Base-by-base conservation (phyloP, 805 yeast genomes). In the Danielozyma ontarioensis region DNA sequence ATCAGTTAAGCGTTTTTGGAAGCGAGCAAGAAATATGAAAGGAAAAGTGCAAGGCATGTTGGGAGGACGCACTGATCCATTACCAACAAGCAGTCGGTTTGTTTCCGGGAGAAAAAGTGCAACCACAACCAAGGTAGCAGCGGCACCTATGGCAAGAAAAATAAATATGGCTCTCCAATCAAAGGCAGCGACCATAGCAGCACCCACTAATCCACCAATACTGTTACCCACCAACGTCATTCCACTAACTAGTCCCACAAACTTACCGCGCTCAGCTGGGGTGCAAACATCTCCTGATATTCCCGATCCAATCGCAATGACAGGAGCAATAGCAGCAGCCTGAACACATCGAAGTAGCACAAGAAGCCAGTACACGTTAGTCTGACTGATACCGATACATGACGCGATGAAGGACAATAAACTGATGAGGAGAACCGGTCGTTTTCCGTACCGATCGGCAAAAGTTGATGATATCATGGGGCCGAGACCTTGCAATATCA, bases 131-230 rank as follows among this genome's bases (percentile, higher is more conserved):
- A 69, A 39, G 3, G 75, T 63, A 2, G 55, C 37, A 3, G 80
- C 80, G 19, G 81, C 73, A 7, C 82, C 76, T 17, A 82, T 78
- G 1, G 83, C 77, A 32, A 83, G 56, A 41, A 87, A 83, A 77
- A 86, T 77, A 46, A 83, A 83, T n/a, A 80, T 73, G 0, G 87
- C 76, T 45, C 89, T 67, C 95, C 96, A 87, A 13, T 45, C 48
- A 45, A 51, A 58, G 13, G 49, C 40, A 14, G 48, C 27, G 15
- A 46, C 40, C 4, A 61, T 43, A 13, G 76, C 66, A 3, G 74
- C 66, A 64, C 84, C 51, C 15, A 86, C 59, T n/a, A 88, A 59
- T 0, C 94, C 86, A 8, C 94, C 90, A 41, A 86, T 66, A 2
- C 86, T 87, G 46, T 80, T 81, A 2, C 95, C 95, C 5, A 83